phyloP scores from a whole-genome alignment of 1,284 basidiomycete species.

The Sporisorium graminicola region DNA sequence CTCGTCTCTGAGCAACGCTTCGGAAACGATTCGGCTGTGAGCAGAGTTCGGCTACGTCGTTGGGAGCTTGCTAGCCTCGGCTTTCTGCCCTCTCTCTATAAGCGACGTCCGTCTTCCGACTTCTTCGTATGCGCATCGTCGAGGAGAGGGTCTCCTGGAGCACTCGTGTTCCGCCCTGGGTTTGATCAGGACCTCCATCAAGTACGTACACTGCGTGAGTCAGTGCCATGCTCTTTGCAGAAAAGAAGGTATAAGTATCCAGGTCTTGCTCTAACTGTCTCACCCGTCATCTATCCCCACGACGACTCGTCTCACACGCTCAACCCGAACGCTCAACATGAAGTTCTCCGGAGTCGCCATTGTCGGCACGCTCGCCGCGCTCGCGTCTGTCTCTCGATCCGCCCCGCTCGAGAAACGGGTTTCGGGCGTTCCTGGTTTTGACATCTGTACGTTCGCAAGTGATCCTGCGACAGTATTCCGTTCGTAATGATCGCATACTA shows the following conservation, averaged over 20 bases:
- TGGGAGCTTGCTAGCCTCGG: conserved; percentile 16
- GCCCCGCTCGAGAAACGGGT: conserved; percentile 49
- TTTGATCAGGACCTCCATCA: too few relatives aligned
- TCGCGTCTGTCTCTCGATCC: conserved; percentile 8
- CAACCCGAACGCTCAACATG: conserved; percentile 13
- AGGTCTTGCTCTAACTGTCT: too few relatives aligned
- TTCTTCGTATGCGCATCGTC: background rate
- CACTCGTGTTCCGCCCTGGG: background rate
- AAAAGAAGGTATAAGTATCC: conserved; percentile 10
- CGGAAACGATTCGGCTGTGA: background rate
- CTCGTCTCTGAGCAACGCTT: too few relatives aligned
- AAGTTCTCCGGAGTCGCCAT: conserved; percentile 24
- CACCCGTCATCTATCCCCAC: background rate
- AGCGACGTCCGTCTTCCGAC: conserved; percentile 24
- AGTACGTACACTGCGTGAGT: background rate
- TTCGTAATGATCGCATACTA: too few relatives aligned
- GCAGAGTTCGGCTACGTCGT: conserved; percentile 3
- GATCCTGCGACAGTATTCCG: too few relatives aligned
- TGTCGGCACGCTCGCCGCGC: conserved; percentile 15
- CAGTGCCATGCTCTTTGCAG: background rate
- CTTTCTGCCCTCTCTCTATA: background rate
- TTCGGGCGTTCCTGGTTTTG: conserved; percentile 50
- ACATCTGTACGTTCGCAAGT: conserved; percentile 72
- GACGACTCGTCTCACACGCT: background rate
- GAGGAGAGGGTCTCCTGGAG: conserved; percentile 9